Conservation (phyloP, 306 rosid genomes). For the Mimosa pudica region DNA sequence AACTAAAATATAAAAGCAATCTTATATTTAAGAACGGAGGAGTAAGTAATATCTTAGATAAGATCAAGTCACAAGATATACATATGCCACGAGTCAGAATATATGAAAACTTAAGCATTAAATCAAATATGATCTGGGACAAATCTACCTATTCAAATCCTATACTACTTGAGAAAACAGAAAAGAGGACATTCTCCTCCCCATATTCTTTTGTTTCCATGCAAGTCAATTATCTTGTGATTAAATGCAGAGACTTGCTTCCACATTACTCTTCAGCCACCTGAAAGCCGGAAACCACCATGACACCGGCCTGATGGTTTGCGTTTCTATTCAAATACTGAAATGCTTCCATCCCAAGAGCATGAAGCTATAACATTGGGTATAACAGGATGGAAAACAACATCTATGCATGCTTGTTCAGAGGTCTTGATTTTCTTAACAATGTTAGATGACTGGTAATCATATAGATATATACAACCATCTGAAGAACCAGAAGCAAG, state of each 20-base stretch:
- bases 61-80: neutral
- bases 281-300: neutral
- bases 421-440: conserved; percentile 70
- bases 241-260: conserved; percentile 11
- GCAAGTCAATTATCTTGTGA: conserved; percentile 21
- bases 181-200: neutral
- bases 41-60: neutral
- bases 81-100: neutral
- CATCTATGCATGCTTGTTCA: conserved; percentile 70
- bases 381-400: conserved; percentile 72
- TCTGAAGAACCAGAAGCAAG: conserved; percentile 89
- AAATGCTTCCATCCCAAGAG: conserved; percentile 81
- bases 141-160: conserved; percentile 11
- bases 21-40: too few species aligned
- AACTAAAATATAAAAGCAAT: too few species aligned
- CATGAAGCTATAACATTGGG: conserved; percentile 80
- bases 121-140: conserved; percentile 1
- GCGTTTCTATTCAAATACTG: conserved; percentile 57
- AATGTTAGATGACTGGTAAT: conserved; percentile 66
- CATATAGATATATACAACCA: conserved; percentile 74
- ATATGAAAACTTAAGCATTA: neutral
- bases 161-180: conserved; percentile 9
- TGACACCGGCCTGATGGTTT: conserved; percentile 16
- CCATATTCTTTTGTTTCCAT: conserved; percentile 9
- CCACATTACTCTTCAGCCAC: neutral